Evolutionary conservation across 2,329 filamentous ascomycete species (phyloP).

Genomic region (Epichloe hybrida): DNA sequence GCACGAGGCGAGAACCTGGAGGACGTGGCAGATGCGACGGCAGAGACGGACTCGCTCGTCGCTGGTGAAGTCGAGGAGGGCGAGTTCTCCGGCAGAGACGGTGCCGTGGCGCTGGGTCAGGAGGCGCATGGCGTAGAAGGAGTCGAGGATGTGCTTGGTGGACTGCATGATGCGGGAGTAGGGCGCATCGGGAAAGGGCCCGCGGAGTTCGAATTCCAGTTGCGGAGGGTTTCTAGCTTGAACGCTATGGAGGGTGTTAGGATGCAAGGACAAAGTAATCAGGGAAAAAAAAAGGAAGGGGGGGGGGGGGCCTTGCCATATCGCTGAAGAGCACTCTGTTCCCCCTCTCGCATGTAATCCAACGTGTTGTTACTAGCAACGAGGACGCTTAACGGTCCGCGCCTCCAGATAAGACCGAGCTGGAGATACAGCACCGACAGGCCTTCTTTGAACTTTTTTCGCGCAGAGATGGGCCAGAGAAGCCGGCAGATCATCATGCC

Average conservation of each 20-base stretch:
- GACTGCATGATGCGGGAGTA: constrained; percentile 64
- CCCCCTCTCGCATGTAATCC: constrained; percentile 74
- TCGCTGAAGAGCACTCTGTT: constrained; percentile 75
- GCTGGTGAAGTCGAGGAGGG: constrained; percentile 65
- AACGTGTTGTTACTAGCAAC: constrained; percentile 42
- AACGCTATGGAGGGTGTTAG: constrained; percentile 27
- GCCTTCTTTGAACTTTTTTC: constrained; percentile 78
- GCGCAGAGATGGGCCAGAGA: constrained; percentile 87
- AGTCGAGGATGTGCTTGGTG: constrained; percentile 76
- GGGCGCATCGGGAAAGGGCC: constrained; percentile 66
- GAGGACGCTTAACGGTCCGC: constrained; percentile 70
- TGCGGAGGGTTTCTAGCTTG: constrained; percentile 60
- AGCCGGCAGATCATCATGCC: constrained; percentile 79
- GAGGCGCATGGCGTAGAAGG: constrained; percentile 92
- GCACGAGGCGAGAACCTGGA: constrained; percentile 74
- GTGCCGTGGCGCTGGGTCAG: constrained; percentile 70
- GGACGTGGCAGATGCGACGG: constrained; percentile 79
- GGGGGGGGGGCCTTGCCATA: constrained; percentile 34
- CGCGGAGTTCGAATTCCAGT: constrained; percentile 72
- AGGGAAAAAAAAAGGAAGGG: neutral
- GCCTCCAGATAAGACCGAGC: constrained; percentile 92
- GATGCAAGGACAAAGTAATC: neutral
- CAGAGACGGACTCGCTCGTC: constrained; percentile 71
- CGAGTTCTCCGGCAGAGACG: constrained; percentile 66
- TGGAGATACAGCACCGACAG: constrained; percentile 84